Conservation (phyloP, 495 filamentous ascomycete species). For the Xylaria flabelliformis region DNA sequence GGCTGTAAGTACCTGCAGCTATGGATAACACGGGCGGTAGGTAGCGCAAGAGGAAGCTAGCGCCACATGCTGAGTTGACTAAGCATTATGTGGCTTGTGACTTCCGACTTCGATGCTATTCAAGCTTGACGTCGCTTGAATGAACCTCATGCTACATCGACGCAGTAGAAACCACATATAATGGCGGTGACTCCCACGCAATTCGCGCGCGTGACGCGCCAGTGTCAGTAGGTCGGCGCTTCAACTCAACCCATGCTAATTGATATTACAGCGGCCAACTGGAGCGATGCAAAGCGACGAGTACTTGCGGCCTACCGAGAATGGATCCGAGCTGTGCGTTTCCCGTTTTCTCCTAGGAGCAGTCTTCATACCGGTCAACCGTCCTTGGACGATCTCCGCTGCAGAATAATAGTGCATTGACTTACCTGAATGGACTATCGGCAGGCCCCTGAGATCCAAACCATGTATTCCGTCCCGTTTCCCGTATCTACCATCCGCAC, state of each 20-base stretch:
- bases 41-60: background rate
- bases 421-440: slow-evolving; percentile 19
- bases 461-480: slow-evolving; percentile 90
- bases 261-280: slow-evolving; percentile 74
- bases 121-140: slow-evolving; percentile 32
- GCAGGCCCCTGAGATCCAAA: slow-evolving; percentile 93
- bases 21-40: too few relatives aligned
- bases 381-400: background rate
- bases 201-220: slow-evolving; percentile 86
- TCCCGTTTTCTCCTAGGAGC: slow-evolving; percentile 14
- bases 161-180: slow-evolving; percentile 30
- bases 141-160: slow-evolving; percentile 36
- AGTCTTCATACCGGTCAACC: background rate
- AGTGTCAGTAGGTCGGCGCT: slow-evolving; percentile 68
- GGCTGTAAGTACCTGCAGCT: background rate
- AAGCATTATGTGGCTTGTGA: slow-evolving; percentile 29
- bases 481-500: slow-evolving; percentile 89
- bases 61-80: slow-evolving; percentile 20
- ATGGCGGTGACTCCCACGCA: slow-evolving; percentile 86
- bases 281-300: slow-evolving; percentile 79
- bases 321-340: slow-evolving; percentile 91
- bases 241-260: background rate
- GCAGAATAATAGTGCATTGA: background rate
- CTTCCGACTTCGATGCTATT: slow-evolving; percentile 19
- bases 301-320: slow-evolving; percentile 87